phyloP scores from a whole-genome alignment of 148 eudicot species.

The Arbutus unedo region DNA sequence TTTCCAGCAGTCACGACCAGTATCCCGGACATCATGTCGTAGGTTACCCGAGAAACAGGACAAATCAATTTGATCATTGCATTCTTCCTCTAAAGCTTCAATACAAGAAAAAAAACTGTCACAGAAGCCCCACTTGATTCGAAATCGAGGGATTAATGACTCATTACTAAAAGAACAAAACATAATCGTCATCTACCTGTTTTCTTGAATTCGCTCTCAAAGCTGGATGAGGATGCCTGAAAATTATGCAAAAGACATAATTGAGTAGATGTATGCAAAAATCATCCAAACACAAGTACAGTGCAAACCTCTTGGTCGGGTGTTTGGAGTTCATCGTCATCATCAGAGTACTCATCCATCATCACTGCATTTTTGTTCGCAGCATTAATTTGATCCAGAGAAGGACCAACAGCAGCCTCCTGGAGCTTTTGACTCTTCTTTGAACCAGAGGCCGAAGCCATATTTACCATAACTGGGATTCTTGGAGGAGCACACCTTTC shows the following conservation, averaged over 20 bases:
- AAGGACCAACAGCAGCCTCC: slow-evolving; percentile 39
- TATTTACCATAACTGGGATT: slow-evolving; percentile 95
- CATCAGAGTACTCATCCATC: slow-evolving; percentile 94
- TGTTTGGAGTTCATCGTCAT: slow-evolving; percentile 83
- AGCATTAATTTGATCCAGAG: slow-evolving; percentile 59
- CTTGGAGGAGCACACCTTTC: slow-evolving; percentile 80
- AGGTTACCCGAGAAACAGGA: slow-evolving; percentile 83
- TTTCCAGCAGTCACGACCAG: slow-evolving; percentile 88
- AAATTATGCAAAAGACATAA: slow-evolving; percentile 14
- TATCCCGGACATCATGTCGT: slow-evolving; percentile 68
- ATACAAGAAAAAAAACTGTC: slow-evolving; percentile 18
- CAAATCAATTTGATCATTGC: slow-evolving; percentile 60
- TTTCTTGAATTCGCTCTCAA: slow-evolving; percentile 48
- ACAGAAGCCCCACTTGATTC: slow-evolving; percentile 19
- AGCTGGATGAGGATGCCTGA: slow-evolving; percentile 45
- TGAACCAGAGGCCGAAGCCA: slow-evolving; percentile 76
- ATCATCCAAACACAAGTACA: slow-evolving; percentile 12
- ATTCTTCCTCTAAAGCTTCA: slow-evolving; percentile 69
- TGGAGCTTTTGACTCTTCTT: slow-evolving; percentile 59
- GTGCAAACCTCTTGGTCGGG: slow-evolving; percentile 76
- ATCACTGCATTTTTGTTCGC: slow-evolving; percentile 61
- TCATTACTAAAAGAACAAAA: background rate
- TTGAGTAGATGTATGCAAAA: slow-evolving; percentile 4
- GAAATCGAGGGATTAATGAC: slow-evolving; percentile 9
- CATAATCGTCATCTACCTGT: slow-evolving; percentile 31